Percentiles rank a stretch among this genome's conserved stretches.
Evolutionary conservation across 192 early-diverging fungal genomes (phyloP).

Genomic region (Coemansia sp.): DNA sequence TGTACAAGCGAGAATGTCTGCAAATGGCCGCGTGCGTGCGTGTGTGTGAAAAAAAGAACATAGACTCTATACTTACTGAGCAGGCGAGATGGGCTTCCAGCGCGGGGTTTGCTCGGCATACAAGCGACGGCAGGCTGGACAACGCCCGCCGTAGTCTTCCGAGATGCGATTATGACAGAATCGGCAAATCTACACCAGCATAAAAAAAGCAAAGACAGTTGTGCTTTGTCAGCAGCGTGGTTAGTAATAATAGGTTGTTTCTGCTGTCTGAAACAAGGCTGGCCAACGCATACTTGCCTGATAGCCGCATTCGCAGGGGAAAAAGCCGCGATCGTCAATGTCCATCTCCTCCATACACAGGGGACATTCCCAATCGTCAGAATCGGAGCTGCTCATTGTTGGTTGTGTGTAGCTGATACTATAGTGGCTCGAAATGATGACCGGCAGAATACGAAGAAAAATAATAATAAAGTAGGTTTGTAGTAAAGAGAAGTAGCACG

Average conservation of each 20-base stretch:
- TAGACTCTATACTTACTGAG: slow-evolving; percentile 70
- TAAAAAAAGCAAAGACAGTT: not conserved
- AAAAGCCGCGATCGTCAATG: slow-evolving; percentile 94
- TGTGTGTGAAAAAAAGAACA: not conserved
- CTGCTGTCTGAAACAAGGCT: not conserved
- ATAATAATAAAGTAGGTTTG: too few species aligned
- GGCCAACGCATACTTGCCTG: slow-evolving; percentile 67
- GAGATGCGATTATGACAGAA: slow-evolving; percentile 99
- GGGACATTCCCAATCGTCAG: slow-evolving; percentile 97
- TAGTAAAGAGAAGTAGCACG: not conserved
- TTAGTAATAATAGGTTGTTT: not conserved
- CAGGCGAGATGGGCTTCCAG: slow-evolving; percentile 77
- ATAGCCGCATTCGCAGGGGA: slow-evolving; percentile 98
- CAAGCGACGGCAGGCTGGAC: slow-evolving; percentile 91
- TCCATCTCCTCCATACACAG: slow-evolving; percentile 99
- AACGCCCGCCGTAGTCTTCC: slow-evolving; percentile 88
- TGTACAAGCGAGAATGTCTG: not conserved
- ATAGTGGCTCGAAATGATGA: not conserved
- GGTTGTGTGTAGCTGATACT: not conserved
- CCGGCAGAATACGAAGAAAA: not conserved
- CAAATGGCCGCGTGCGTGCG: not conserved
- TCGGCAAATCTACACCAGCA: slow-evolving; percentile 85
- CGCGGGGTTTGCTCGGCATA: slow-evolving; percentile 85
- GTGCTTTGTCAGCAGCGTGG: not conserved
- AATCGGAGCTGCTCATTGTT: slow-evolving; percentile 61